These are phyloP conservation scores for Colletotrichum graminicola DNA, from an alignment of 2,329 filamentous ascomycete species.

Conservation along the genomic window DNA sequence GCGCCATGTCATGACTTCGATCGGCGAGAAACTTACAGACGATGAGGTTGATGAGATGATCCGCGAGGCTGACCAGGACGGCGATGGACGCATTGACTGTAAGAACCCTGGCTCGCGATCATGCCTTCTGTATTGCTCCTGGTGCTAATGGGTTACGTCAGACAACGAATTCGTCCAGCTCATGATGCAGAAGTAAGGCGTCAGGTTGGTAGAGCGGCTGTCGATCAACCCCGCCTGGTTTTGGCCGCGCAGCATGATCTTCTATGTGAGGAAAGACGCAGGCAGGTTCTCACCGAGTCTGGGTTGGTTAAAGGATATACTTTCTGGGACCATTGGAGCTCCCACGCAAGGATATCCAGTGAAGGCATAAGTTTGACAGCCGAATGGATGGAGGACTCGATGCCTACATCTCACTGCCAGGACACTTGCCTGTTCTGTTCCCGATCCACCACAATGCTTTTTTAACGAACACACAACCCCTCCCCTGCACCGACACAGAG, in stretches of 20 bases:
- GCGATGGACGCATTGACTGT: conserved; percentile 91
- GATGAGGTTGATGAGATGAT: conserved; percentile 96
- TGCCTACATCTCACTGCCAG: conserved; percentile 33
- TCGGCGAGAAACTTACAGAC: conserved; percentile 90
- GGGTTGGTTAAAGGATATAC: conserved; percentile 24
- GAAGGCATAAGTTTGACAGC: conserved; percentile 21
- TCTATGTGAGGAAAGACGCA: conserved; percentile 34
- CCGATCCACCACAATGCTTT: conserved; percentile 34
- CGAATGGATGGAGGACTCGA: conserved; percentile 15
- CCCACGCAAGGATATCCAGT: conserved; percentile 21
- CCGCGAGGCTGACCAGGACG: conserved; percentile 89
- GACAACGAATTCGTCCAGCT: conserved; percentile 95
- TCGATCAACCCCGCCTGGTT: conserved; percentile 4
- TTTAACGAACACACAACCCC: conserved; percentile 35
- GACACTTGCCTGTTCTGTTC: conserved; percentile 30
- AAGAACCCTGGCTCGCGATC: conserved; percentile 49
- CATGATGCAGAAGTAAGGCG: conserved; percentile 91
- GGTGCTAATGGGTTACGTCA: conserved; percentile 50
- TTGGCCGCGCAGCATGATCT: conserved; percentile 23
- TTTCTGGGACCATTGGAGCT: conserved; percentile 18
- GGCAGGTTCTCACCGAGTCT: conserved; percentile 20
- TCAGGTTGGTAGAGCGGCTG: conserved; percentile 32
- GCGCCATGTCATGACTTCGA: conserved; percentile 92
- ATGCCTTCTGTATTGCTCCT: neutral
- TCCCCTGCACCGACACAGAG: conserved; percentile 31